phyloP scores from a whole-genome alignment of 1,139 yeast genomes.

The Kodamaea fungicola region DNA sequence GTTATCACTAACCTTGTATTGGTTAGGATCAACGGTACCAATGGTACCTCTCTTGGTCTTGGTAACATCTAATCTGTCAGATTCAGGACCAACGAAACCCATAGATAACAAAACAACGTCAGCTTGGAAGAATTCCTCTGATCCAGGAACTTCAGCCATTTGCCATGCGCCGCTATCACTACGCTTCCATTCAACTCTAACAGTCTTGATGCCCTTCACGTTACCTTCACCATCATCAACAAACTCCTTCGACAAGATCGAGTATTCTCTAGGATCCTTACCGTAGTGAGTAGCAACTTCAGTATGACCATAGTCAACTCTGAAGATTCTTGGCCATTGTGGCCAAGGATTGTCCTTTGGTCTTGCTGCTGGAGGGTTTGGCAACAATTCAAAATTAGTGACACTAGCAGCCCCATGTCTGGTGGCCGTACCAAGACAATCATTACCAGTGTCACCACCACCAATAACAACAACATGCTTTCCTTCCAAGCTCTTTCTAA shows the following conservation, averaged over 20 bases:
- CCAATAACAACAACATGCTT: conserved; percentile 95
- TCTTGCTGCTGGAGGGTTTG: conserved; percentile 83
- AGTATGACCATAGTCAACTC: conserved; percentile 96
- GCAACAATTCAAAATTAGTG: conserved; percentile 88
- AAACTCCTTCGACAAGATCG: conserved; percentile 91
- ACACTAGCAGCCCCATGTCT: conserved; percentile 98
- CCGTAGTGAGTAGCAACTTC: conserved; percentile 95
- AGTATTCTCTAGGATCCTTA: conserved; percentile 95
- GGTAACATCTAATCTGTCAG: conserved; percentile 67
- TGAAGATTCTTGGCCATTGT: conserved; percentile 97
- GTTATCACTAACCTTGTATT: conserved; percentile 69
- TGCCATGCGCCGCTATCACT: conserved; percentile 97
- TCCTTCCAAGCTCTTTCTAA: conserved; percentile 69
- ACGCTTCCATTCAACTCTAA: conserved; percentile 97
- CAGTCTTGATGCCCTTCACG: conserved; percentile 90
- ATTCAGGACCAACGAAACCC: conserved; percentile 98
- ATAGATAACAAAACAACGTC: conserved; percentile 90
- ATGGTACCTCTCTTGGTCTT: conserved; percentile 89
- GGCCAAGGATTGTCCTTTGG: conserved; percentile 99
- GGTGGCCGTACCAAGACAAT: conserved; percentile 95
- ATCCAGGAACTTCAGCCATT: conserved; percentile 95
- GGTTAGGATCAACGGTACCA: conserved; percentile 61
- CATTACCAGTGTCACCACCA: conserved; percentile 99
- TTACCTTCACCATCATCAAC: conserved; percentile 93
- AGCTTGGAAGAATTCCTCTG: conserved; percentile 92